These are phyloP conservation scores for Dactylis glomerata DNA, from an alignment of 176 grass and related monocot species.

Conservation along the genomic window DNA sequence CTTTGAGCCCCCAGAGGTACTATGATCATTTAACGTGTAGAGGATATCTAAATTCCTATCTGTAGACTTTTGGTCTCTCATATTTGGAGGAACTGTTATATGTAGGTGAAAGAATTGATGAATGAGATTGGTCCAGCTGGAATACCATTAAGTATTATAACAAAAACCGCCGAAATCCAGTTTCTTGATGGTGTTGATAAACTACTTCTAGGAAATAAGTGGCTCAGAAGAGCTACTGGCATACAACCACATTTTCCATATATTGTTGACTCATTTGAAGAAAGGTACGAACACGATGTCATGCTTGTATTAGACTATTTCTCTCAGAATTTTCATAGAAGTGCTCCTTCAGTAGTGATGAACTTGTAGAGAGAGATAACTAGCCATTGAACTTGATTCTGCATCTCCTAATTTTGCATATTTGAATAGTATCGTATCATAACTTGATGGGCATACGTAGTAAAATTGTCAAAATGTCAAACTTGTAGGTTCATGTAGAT, in stretches of 20 bases:
- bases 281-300: constrained; percentile 45
- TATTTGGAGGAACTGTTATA: constrained; percentile 18
- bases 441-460: background rate
- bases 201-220: constrained; percentile 90
- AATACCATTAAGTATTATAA: constrained; percentile 77
- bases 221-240: constrained; percentile 85
- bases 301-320: constrained; percentile 1
- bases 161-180: constrained; percentile 84
- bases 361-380: constrained; percentile 8
- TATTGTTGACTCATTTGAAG: constrained; percentile 96
- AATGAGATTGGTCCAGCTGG: constrained; percentile 89
- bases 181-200: constrained; percentile 84
- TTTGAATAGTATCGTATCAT: background rate
- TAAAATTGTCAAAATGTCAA: constrained; percentile 2
- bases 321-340: background rate
- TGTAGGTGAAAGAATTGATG: constrained; percentile 89
- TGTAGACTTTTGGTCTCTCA: background rate
- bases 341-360: constrained; percentile 4
- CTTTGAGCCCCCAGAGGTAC: constrained; percentile 90
- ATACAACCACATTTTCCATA: constrained; percentile 92
- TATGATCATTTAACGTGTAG: constrained; percentile 20
- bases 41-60: background rate
- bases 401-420: background rate
- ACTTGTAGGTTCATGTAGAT: background rate
- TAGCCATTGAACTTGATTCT: background rate